A percentile compares a stretch with the other conserved stretches of the same genome.
These are phyloP conservation scores for Diaporthe sp. DNA, from an alignment of 2,329 filamentous ascomycete genomes.

Conservation along the genomic window DNA sequence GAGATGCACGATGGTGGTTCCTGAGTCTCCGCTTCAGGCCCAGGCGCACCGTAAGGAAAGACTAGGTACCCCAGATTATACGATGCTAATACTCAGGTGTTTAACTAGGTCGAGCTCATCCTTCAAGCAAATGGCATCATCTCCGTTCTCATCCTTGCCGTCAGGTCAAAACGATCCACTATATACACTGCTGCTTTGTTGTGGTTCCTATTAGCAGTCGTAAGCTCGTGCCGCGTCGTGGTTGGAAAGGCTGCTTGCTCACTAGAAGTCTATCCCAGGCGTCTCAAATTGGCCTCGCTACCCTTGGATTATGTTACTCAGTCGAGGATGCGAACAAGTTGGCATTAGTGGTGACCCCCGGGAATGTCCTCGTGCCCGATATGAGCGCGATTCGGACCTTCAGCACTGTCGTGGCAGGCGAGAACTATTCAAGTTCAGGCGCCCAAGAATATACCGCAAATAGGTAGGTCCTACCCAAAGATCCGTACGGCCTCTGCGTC, in stretches of 20 bases:
- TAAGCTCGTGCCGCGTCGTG: not conserved
- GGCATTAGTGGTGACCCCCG: not conserved
- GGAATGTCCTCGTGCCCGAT: not conserved
- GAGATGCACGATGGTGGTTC: conserved; percentile 61
- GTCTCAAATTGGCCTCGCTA: conserved; percentile 13
- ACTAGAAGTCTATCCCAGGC: not conserved
- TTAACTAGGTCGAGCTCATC: conserved; percentile 42
- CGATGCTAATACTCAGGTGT: not conserved
- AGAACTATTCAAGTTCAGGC: not conserved
- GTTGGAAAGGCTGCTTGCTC: not conserved
- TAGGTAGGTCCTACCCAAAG: not conserved
- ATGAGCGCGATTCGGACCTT: not conserved
- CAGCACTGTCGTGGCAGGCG: not conserved
- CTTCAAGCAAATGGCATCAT: conserved; percentile 42
- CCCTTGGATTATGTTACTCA: not conserved
- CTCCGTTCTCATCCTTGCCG: conserved; percentile 40
- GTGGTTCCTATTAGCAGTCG: conserved; percentile 22
- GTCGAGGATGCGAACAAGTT: conserved; percentile 4
- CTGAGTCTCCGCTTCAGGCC: conserved; percentile 52
- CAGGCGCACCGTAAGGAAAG: conserved; percentile 44
- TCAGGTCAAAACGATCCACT: conserved; percentile 3
- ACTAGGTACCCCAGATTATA: conserved; percentile 40
- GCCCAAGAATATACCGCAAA: conserved; percentile 23
- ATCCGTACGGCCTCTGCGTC: not conserved
- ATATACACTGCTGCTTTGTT: conserved; percentile 3